phyloP scores from a whole-genome alignment of 1,139 yeast genomes.

The Saccharomycopsis crataegensis region DNA sequence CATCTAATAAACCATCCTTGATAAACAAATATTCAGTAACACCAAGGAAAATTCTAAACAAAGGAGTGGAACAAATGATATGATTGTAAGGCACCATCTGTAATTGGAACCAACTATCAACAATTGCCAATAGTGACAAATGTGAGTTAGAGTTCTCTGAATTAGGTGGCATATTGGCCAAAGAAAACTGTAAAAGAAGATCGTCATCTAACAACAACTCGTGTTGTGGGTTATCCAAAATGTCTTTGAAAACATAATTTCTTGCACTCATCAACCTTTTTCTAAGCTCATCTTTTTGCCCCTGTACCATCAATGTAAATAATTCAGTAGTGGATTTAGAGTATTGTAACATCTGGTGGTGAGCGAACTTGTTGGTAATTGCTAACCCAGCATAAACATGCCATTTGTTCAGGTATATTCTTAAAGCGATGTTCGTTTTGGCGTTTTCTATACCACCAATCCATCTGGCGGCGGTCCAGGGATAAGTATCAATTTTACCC shows the following conservation, averaged over 20 bases:
- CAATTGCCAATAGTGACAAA: conserved; percentile 78
- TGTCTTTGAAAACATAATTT: conserved; percentile 64
- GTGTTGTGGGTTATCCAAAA: conserved; percentile 29
- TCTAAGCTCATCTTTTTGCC: conserved; percentile 48
- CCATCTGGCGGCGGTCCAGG: conserved; percentile 82
- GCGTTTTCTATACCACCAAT: conserved; percentile 94
- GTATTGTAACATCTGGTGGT: conserved; percentile 82
- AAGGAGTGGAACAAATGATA: conserved; percentile 92
- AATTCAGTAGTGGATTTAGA: conserved; percentile 78
- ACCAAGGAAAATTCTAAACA: conserved; percentile 86
- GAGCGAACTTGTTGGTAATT: conserved; percentile 92
- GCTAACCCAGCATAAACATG: conserved; percentile 98
- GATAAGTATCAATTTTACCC: conserved; percentile 76
- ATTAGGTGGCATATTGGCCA: conserved; percentile 64
- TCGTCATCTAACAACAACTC: conserved; percentile 71
- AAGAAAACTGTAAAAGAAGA: conserved; percentile 69
- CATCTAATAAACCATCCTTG: conserved; percentile 72
- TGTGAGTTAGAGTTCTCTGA: conserved; percentile 75
- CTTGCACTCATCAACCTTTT: conserved; percentile 60
- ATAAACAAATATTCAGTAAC: conserved; percentile 89
- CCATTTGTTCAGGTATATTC: conserved; percentile 92
- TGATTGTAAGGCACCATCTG: conserved; percentile 92
- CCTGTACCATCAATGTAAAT: conserved; percentile 75
- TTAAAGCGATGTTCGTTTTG: conserved; percentile 81
- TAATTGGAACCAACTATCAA: conserved; percentile 84